These are phyloP conservation scores for Spergularia bocconei DNA, from an alignment of 148 eudicot genomes.

Conservation along the genomic window DNA sequence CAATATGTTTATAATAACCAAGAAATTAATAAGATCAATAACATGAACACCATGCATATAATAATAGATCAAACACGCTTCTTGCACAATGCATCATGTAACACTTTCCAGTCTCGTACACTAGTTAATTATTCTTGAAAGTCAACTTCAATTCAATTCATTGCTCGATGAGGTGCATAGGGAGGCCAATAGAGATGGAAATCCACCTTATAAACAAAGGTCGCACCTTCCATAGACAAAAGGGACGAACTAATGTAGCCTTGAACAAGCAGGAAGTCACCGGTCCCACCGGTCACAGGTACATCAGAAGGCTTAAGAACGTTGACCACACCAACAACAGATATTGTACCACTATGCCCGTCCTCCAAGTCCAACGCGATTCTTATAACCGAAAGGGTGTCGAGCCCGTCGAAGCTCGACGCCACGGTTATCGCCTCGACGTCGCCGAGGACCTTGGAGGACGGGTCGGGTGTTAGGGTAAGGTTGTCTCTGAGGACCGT, in stretches of 20 bases:
- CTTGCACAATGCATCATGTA: too few relatives aligned
- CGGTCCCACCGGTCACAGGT: slow-evolving; percentile 50
- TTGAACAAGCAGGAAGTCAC: slow-evolving; percentile 45
- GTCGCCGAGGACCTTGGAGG: slow-evolving; percentile 15
- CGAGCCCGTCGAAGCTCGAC: slow-evolving; percentile 33
- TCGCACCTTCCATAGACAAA: slow-evolving; percentile 22
- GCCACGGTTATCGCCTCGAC: slow-evolving; percentile 34
- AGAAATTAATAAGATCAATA: too few relatives aligned
- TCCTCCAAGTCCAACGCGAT: slow-evolving; percentile 32
- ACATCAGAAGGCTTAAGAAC: slow-evolving; percentile 33
- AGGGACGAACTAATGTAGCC: slow-evolving; percentile 35
- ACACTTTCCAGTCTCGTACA: too few relatives aligned
- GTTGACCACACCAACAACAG: slow-evolving; percentile 35
- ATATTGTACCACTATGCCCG: slow-evolving; percentile 38
- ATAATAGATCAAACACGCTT: too few relatives aligned
- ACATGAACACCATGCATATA: too few relatives aligned
- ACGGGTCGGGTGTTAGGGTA: slow-evolving; percentile 11
- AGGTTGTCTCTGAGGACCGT: slow-evolving; percentile 7
- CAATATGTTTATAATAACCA: too few relatives aligned
- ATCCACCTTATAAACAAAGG: slow-evolving; percentile 39
- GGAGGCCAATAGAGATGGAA: slow-evolving; percentile 54
- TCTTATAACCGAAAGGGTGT: slow-evolving; percentile 28
- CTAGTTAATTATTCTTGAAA: too few relatives aligned
- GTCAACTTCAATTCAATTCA: too few relatives aligned
- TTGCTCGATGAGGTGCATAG: slow-evolving; percentile 38